phyloP scores from a whole-genome alignment of 2,329 filamentous ascomycete genomes.

The Ophiostoma sp. region DNA sequence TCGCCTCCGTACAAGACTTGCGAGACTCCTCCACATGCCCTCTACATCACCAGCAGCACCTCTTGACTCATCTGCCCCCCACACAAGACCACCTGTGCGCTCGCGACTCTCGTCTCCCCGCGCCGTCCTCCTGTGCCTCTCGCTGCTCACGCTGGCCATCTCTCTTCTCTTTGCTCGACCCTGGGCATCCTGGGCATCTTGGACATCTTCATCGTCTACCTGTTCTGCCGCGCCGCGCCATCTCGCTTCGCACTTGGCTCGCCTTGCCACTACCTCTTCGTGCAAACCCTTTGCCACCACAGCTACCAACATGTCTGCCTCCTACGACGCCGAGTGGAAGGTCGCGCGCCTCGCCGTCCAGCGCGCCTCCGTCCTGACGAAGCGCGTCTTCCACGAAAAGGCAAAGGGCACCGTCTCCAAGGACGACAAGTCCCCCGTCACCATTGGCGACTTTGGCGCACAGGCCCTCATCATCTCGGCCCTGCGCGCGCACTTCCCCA shows the following conservation, averaged over 20 bases:
- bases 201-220: background rate
- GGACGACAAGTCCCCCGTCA: conserved; percentile 93
- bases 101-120: background rate
- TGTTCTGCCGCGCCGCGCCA: background rate
- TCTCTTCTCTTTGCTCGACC: conserved; percentile 7
- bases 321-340: conserved; percentile 71
- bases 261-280: background rate
- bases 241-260: background rate
- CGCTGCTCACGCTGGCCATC: conserved; percentile 6
- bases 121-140: background rate
- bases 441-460: conserved; percentile 95
- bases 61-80: too few species aligned
- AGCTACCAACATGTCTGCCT: conserved; percentile 28
- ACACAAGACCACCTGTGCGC: background rate
- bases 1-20: too few species aligned
- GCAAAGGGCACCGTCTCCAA: conserved; percentile 93
- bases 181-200: background rate
- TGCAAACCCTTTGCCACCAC: background rate
- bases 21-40: too few species aligned
- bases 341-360: conserved; percentile 86
- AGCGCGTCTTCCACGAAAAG: conserved; percentile 64
- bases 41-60: too few species aligned
- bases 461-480: conserved; percentile 94
- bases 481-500: conserved; percentile 81
- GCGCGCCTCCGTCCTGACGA: conserved; percentile 56